Conservation (phyloP, 148 eudicot species). For the Rhododendron ovatum region DNA sequence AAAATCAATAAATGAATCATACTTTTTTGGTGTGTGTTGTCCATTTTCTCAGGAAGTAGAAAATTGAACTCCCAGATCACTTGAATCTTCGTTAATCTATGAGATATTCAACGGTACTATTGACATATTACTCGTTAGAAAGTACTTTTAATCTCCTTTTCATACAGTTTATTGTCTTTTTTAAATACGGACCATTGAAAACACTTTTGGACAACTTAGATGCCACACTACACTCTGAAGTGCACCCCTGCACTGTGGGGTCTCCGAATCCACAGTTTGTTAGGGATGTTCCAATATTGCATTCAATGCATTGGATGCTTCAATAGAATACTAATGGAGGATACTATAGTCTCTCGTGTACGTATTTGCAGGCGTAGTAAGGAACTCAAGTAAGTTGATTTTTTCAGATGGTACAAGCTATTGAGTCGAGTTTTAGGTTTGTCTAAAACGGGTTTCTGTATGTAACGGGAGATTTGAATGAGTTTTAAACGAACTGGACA, state of each 20-base stretch:
- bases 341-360: not conserved
- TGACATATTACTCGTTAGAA: not conserved
- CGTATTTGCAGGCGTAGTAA: not conserved
- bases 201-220: not conserved
- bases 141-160: not conserved
- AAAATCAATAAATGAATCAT: not conserved
- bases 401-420: not conserved
- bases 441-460: not conserved
- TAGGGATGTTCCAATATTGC: not conserved
- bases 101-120: not conserved
- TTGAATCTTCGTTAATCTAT: not conserved
- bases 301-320: not conserved
- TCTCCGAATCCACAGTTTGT: not conserved
- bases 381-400: not conserved
- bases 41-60: not conserved
- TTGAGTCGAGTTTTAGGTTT: not conserved
- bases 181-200: not conserved
- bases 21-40: not conserved
- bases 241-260: too few species aligned
- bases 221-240: not conserved
- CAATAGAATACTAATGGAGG: not conserved
- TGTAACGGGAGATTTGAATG: not conserved
- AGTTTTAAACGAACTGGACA: not conserved
- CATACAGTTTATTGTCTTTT: not conserved
- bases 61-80: not conserved